phyloP scores from a whole-genome alignment of 148 eudicot genomes.

The Camellia lanceoleosa region DNA sequence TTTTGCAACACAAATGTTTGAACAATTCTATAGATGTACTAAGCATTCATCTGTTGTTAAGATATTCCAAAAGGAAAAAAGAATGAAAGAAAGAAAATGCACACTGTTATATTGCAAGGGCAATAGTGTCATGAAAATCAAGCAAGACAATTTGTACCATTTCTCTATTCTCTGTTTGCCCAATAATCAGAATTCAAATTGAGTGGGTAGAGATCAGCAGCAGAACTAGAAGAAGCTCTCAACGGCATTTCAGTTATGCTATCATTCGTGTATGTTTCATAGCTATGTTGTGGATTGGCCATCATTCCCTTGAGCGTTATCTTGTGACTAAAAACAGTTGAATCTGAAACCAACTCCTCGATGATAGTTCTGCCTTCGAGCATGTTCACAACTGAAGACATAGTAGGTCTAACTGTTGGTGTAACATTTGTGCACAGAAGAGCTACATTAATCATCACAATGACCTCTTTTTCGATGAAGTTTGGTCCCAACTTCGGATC shows the following conservation, averaged over 20 bases:
- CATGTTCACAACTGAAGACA: conserved; percentile 31
- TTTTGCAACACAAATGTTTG: not conserved
- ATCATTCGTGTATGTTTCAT: not conserved
- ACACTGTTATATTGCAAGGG: too few species aligned
- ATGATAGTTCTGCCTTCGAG: conserved; percentile 18
- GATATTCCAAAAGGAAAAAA: too few species aligned
- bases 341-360: not conserved
- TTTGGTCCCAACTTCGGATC: conserved; percentile 27
- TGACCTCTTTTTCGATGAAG: conserved; percentile 16
- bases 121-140: not conserved
- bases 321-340: not conserved
- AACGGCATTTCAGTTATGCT: not conserved
- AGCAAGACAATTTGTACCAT: not conserved
- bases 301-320: not conserved
- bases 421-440: conserved; percentile 22
- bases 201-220: conserved; percentile 23
- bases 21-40: not conserved
- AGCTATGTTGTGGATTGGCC: not conserved
- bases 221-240: conserved; percentile 16
- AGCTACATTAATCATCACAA: conserved; percentile 16
- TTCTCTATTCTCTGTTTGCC: not conserved
- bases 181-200: conserved; percentile 3
- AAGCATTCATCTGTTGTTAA: not conserved
- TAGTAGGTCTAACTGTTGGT: conserved; percentile 23
- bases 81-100: too few species aligned